Conservation (phyloP, 768 basidiomycete genomes). For the Russula sp. region DNA sequence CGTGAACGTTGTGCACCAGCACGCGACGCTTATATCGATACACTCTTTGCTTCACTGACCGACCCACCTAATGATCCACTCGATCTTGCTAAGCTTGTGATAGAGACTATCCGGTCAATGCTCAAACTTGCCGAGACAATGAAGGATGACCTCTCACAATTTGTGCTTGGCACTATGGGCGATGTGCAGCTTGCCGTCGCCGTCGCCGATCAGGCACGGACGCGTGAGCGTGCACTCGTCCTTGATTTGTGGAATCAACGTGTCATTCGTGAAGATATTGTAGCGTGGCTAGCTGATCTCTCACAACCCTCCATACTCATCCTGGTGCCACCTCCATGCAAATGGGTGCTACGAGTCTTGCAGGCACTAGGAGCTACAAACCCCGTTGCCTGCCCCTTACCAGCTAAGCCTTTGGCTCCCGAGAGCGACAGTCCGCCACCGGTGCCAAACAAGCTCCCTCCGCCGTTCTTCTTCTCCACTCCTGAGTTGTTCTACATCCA, state of each 20-base stretch:
- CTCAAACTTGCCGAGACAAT: conserved; percentile 52
- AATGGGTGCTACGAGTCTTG: conserved; percentile 45
- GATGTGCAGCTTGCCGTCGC: conserved; percentile 49
- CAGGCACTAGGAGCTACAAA: conserved; percentile 39
- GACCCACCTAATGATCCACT: conserved; percentile 25
- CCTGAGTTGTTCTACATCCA: conserved; percentile 52
- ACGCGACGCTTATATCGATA: conserved; percentile 49
- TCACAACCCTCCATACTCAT: conserved; percentile 8
- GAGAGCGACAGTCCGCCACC: conserved; percentile 1
- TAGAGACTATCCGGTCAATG: conserved; percentile 41
- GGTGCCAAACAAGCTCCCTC: conserved; percentile 45
- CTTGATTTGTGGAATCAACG: conserved; percentile 42
- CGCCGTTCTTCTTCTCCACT: conserved; percentile 54
- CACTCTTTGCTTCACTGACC: conserved; percentile 32
- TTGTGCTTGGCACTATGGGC: conserved; percentile 57
- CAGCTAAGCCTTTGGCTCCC: conserved; percentile 17
- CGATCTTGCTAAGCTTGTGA: conserved; percentile 41
- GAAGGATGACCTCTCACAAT: conserved; percentile 61
- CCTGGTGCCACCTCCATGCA: conserved; percentile 20
- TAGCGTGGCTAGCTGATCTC: conserved; percentile 23
- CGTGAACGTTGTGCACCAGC: conserved; percentile 60
- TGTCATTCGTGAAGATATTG: conserved; percentile 27
- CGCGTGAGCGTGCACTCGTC: conserved; percentile 47
- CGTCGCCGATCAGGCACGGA: conserved; percentile 46
- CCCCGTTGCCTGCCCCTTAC: conserved; percentile 28